phyloP scores from a whole-genome alignment of 768 basidiomycete genomes.

The Tulasnella sp. region DNA sequence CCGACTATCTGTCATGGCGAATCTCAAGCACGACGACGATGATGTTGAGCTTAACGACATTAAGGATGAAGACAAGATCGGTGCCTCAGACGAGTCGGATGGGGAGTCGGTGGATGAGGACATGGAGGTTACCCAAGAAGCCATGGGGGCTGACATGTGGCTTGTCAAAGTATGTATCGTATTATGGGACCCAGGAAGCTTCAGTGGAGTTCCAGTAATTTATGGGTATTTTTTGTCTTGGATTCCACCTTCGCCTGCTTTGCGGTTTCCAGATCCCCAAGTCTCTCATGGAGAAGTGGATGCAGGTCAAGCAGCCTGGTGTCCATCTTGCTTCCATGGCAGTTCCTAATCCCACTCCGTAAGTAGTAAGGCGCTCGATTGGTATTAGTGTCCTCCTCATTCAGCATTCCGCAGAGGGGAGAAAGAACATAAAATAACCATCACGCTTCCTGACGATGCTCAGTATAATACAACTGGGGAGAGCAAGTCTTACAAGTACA shows the following conservation, averaged over 20 bases:
- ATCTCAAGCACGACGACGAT: constrained; percentile 24
- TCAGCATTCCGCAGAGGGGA: not conserved
- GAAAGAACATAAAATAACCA: not conserved
- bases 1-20: constrained; percentile 18
- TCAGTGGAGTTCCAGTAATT: not conserved
- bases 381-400: not conserved
- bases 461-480: constrained; percentile 38
- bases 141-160: constrained; percentile 38
- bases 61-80: constrained; percentile 22
- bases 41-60: constrained; percentile 28
- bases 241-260: not conserved
- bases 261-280: constrained; percentile 44
- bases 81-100: constrained; percentile 23
- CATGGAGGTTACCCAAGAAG: constrained; percentile 16
- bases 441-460: constrained; percentile 34
- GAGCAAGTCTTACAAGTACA: constrained; percentile 44
- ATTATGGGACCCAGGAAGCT: not conserved
- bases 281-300: constrained; percentile 50
- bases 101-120: constrained; percentile 27
- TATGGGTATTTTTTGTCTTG: not conserved
- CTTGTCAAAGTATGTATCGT: constrained; percentile 40
- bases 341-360: constrained; percentile 38
- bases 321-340: constrained; percentile 47
- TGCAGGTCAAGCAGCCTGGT: constrained; percentile 43
- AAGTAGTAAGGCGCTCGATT: not conserved